Conservation (phyloP, 495 filamentous ascomycete genomes). For the Neurospora sp. region DNA sequence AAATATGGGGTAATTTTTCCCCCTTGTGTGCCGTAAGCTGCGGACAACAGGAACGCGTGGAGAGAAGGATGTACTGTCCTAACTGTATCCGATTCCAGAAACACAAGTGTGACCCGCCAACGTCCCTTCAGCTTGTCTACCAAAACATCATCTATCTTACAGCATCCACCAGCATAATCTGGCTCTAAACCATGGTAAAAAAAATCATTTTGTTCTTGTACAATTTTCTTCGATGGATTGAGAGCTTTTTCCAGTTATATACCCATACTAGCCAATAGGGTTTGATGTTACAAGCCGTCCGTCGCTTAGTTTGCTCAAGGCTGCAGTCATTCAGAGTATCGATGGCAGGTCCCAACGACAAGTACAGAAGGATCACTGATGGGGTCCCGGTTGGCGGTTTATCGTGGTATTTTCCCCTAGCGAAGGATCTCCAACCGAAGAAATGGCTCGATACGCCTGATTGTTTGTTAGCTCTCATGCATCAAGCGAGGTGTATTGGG, state of each 20-base stretch:
- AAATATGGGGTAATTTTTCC: not conserved
- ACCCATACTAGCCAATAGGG: not conserved
- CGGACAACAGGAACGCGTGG: not conserved
- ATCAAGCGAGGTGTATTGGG: not conserved
- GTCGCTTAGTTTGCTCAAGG: not conserved
- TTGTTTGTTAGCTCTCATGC: not conserved
- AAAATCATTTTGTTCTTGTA: not conserved
- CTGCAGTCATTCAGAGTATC: not conserved
- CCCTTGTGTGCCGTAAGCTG: rapidly evolving
- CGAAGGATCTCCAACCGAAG: not conserved
- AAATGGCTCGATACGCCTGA: not conserved
- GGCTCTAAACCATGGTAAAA: not conserved
- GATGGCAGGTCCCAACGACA: not conserved
- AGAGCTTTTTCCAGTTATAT: not conserved
- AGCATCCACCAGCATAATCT: not conserved
- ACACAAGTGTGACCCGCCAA: not conserved
- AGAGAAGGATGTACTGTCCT: not conserved
- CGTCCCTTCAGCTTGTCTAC: not conserved
- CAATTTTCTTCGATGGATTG: not conserved
- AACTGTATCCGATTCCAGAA: not conserved
- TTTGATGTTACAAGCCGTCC: not conserved
- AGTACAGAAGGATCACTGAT: not conserved
- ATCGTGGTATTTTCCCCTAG: not conserved
- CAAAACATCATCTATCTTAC: not conserved
- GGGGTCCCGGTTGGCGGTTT: not conserved